Percentiles rank a stretch among this genome's conserved stretches.
Evolutionary conservation across 2,329 filamentous ascomycete genomes (phyloP).

Genomic region (Cordyceps militaris): DNA sequence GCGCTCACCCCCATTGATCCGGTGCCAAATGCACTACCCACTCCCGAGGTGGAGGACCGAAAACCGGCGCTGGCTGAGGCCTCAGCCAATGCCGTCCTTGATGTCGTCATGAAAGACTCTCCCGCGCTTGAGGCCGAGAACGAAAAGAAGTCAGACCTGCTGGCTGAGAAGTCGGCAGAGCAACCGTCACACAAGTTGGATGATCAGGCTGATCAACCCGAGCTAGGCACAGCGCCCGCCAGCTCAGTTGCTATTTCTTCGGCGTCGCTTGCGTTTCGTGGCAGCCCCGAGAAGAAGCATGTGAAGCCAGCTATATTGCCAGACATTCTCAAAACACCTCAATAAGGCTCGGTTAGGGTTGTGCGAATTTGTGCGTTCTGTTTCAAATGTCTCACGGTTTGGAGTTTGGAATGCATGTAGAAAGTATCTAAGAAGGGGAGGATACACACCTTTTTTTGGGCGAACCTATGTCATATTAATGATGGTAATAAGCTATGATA

Average conservation of each 20-base stretch:
- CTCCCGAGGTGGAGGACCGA: slow-evolving; percentile 17
- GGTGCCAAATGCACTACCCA: slow-evolving; percentile 19
- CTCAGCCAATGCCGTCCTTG: neutral
- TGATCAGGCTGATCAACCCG: neutral
- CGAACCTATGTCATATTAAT: neutral
- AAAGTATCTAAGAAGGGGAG: neutral
- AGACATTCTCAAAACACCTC: slow-evolving; percentile 16
- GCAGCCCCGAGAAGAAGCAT: slow-evolving; percentile 52
- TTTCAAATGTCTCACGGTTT: slow-evolving; percentile 16
- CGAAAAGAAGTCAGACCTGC: slow-evolving; percentile 15
- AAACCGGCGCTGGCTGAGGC: neutral
- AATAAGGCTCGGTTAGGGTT: neutral
- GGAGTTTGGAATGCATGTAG: slow-evolving; percentile 12
- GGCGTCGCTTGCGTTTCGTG: slow-evolving; percentile 50
- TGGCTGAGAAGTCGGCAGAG: neutral
- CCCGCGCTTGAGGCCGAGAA: slow-evolving; percentile 1
- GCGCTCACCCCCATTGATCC: slow-evolving; percentile 20
- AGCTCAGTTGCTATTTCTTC: slow-evolving; percentile 29
- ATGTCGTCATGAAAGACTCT: neutral
- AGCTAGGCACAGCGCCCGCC: slow-evolving; percentile 17
- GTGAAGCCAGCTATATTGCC: slow-evolving; percentile 24
- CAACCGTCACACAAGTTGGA: neutral
- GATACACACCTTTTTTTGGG: neutral
- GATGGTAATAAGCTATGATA: neutral
- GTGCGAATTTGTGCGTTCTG: slow-evolving; percentile 12